Conservation (phyloP, 148 eudicot genomes). For the Fagopyrum homotropicum region DNA sequence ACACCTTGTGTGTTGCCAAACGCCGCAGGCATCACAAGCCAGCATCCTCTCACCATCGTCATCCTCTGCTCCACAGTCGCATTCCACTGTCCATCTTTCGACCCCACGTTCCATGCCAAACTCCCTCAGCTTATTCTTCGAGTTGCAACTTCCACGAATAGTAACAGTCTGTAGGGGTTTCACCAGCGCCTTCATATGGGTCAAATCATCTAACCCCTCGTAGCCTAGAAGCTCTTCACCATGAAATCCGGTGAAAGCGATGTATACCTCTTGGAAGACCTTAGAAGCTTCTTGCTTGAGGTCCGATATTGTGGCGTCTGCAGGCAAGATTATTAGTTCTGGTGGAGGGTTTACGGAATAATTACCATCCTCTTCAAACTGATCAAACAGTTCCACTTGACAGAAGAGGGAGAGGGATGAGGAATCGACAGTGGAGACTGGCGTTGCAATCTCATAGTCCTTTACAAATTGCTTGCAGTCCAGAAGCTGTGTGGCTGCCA, state of each 20-base stretch:
- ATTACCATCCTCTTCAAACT: constrained; percentile 5
- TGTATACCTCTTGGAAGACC: constrained; percentile 72
- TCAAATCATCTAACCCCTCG: constrained; percentile 65
- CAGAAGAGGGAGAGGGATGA: constrained; percentile 41
- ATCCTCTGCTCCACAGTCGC: constrained; percentile 79
- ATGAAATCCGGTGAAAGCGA: constrained; percentile 64
- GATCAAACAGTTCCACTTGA: constrained; percentile 46
- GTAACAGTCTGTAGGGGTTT: constrained; percentile 36
- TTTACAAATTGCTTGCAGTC: constrained; percentile 97
- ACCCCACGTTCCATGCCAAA: constrained; percentile 76
- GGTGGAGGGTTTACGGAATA: constrained; percentile 35
- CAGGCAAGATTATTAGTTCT: constrained; percentile 45
- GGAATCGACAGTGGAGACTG: constrained; percentile 19
- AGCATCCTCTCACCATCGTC: constrained; percentile 96
- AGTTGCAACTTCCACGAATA: constrained; percentile 46
- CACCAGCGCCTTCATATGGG: constrained; percentile 65
- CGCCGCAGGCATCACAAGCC: constrained; percentile 73
- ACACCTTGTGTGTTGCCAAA: constrained; percentile 97
- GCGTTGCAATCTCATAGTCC: constrained; percentile 45
- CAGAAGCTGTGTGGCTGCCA: constrained; percentile 58
- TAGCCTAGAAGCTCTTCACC: constrained; percentile 71
- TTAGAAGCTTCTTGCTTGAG: constrained; percentile 65
- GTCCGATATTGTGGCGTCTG: constrained; percentile 61
- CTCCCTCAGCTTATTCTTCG: constrained; percentile 41
- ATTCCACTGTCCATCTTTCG: constrained; percentile 88